Evolutionary conservation across 2,329 filamentous ascomycete genomes (phyloP).

Genomic region (Leptodontidium sp.): DNA sequence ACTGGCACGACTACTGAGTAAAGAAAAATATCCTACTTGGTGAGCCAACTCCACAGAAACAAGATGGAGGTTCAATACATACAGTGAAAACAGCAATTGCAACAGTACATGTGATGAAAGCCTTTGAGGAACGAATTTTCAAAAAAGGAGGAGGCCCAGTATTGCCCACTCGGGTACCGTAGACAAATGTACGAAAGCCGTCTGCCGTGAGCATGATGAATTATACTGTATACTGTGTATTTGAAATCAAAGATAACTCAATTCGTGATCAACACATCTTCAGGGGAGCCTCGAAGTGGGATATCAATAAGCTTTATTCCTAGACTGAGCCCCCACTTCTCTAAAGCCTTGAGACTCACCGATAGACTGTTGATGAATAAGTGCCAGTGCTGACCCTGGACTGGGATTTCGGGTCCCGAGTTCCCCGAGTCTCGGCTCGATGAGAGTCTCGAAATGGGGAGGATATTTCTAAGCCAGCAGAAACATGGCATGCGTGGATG

Average conservation of each 20-base stretch:
- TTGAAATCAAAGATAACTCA: background rate
- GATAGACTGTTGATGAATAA: constrained; percentile 10
- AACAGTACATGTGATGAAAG: constrained; percentile 40
- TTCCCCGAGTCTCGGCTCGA: constrained; percentile 8
- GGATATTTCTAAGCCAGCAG: background rate
- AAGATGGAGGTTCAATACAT: background rate
- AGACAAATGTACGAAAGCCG: constrained; percentile 39
- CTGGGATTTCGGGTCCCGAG: constrained; percentile 4
- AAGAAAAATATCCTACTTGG: constrained; percentile 61
- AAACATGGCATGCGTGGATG: background rate
- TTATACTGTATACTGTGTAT: background rate
- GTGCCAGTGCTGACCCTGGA: background rate
- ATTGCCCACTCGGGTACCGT: constrained; percentile 38
- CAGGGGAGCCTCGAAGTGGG: background rate
- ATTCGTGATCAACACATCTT: background rate
- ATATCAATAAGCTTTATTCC: constrained; percentile 6
- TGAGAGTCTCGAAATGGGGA: background rate
- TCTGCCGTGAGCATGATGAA: constrained; percentile 36
- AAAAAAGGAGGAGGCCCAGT: constrained; percentile 38
- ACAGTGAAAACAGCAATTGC: constrained; percentile 42
- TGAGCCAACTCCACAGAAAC: background rate
- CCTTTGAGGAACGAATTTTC: constrained; percentile 40
- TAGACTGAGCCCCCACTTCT: background rate
- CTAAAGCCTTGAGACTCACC: constrained; percentile 8
- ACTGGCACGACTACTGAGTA: constrained; percentile 74